A percentile compares a stretch with the other conserved stretches of the same genome.
phyloP scores from a whole-genome alignment of 129 eudicot species.

The Arctium lappa region DNA sequence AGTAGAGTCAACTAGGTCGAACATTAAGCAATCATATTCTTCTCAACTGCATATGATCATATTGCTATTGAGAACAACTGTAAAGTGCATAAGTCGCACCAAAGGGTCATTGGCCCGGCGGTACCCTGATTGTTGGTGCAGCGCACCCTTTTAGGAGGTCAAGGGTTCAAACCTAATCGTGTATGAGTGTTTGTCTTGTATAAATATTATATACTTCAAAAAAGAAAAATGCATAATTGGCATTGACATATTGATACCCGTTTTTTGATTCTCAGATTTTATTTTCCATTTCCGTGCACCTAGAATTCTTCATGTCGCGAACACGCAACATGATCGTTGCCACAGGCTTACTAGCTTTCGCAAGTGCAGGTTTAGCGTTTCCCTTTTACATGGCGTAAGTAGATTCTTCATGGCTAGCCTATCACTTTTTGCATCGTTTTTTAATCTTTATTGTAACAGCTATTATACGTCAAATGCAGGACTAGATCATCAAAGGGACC shows the following conservation, averaged over 20 bases:
- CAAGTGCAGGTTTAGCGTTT: constrained; percentile 82
- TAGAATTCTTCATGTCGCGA: constrained; percentile 60
- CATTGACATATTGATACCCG: not conserved
- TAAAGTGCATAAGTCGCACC: not conserved
- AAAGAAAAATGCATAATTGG: not conserved
- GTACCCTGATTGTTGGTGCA: not conserved
- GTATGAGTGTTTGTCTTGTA: not conserved
- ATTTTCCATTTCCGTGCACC: not conserved
- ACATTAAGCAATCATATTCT: not conserved
- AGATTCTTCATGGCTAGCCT: not conserved
- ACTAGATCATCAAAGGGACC: constrained; percentile 71
- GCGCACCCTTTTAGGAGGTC: not conserved
- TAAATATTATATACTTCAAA: not conserved
- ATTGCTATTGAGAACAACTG: not conserved
- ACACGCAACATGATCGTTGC: constrained; percentile 75
- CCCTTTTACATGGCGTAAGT: constrained; percentile 99
- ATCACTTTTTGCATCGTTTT: not conserved
- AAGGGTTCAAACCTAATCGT: not conserved
- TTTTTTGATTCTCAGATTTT: constrained; percentile 24
- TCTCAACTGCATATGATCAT: not conserved
- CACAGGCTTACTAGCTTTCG: constrained; percentile 76
- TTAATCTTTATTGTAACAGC: not conserved
- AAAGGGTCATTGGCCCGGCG: not conserved
- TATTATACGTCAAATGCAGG: constrained; percentile 30
- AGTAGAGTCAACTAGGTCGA: not conserved